Conservation (phyloP, 768 basidiomycete genomes). For the Psilocybe sp. region DNA sequence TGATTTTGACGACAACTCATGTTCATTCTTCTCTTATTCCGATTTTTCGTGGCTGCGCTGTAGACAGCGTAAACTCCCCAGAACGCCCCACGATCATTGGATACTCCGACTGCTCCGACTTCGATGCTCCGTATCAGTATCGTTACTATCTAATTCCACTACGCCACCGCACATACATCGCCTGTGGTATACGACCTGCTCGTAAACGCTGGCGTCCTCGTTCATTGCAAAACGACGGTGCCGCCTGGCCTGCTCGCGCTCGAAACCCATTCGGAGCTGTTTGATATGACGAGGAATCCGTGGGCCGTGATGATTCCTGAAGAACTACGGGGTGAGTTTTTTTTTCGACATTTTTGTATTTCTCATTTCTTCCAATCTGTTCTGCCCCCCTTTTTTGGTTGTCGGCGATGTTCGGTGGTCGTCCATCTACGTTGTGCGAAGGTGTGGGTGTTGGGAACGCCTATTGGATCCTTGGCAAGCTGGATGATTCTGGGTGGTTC, state of each 20-base stretch:
- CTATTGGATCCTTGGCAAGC: too few species aligned
- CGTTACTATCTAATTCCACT: too few species aligned
- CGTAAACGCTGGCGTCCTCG: constrained; percentile 60
- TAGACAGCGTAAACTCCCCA: constrained; percentile 45
- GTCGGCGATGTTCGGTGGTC: too few species aligned
- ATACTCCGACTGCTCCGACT: constrained; percentile 46
- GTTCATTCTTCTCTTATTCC: constrained; percentile 1
- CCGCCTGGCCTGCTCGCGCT: constrained; percentile 55
- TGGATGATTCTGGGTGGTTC: too few species aligned
- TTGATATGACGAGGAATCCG: constrained; percentile 62
- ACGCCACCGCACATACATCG: constrained; percentile 35
- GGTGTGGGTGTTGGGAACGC: too few species aligned
- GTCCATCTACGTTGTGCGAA: too few species aligned
- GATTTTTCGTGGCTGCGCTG: background rate
- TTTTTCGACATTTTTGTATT: too few species aligned
- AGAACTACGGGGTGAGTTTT: constrained; percentile 46
- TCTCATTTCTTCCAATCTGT: too few species aligned
- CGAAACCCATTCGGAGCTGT: constrained; percentile 58
- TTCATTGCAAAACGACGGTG: constrained; percentile 62
- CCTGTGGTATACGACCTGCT: constrained; percentile 56
- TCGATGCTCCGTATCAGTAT: too few species aligned
- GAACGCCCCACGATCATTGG: constrained; percentile 65
- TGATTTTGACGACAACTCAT: too few species aligned
- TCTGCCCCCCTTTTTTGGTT: too few species aligned
- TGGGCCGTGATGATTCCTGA: constrained; percentile 49